Base-by-base conservation (phyloP, 73 alveolate genomes). In the Paramecium primaurelia region DNA sequence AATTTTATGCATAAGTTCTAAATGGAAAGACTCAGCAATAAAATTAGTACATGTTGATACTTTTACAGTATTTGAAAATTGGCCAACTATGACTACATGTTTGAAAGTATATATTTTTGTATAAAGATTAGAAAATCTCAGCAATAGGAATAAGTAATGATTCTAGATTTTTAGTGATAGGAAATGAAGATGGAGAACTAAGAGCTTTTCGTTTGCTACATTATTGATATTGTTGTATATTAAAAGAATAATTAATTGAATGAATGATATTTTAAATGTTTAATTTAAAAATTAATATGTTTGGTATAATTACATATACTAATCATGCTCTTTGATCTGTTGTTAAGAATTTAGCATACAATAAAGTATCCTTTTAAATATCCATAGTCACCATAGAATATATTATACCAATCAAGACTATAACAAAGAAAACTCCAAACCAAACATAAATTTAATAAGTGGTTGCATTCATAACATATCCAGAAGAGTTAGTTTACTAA, bases 11-110 rank as follows among this genome's bases (percentile, higher is more conserved):
- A 45, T 83, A 20, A 54, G 92, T 11, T 89, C 94, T 2, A 89
- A 71, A 73, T 89, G 94, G 94, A 89, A 71, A 26, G 88, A 89
- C 25, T 71, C 71, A 36, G 94, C 94, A 8, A 26, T 89, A 26
- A 89, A 85, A 71, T 30, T 89, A 49, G 85, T 89, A 0, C 94
- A 89, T 71, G 85, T 89, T 1, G 92, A 77, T 47, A 22, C 94
- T 20, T 28, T 89, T 8, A 89, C 86, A 16, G 94, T 89, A 20
- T 89, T 71, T 89, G 92, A 89, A 71, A 89, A 89, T 71, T 89
- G 94, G 94, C 94, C 94, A 36, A 71, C 77, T 25, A 18, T 11
- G 4, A 71, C 47, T 49, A 71, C 90, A 38, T 20, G 25, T 30
- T 69, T 89, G 22, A 89, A 89, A 36, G 91, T 80, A 80, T 8